Evolutionary conservation across 1,284 basidiomycete genomes (phyloP).

Genomic region (Boletus semigastroideus): DNA sequence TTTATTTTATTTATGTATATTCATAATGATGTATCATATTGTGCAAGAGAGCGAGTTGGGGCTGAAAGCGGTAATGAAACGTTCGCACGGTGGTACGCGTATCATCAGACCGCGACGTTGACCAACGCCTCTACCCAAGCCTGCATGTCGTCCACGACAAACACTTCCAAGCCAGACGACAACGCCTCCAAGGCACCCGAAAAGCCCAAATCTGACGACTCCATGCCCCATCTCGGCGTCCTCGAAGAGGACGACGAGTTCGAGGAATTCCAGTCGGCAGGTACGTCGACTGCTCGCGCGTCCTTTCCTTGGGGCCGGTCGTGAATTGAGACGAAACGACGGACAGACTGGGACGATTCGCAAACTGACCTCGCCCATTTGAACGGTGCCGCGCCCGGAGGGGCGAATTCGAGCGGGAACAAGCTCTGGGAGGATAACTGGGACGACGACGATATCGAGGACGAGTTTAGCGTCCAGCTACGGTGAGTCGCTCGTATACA

Average conservation of each 20-base stretch:
- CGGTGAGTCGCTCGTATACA: constrained; percentile 55
- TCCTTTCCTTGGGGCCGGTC: background rate
- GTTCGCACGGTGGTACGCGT: constrained; percentile 23
- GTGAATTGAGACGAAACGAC: background rate
- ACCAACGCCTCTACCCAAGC: background rate
- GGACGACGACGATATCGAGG: constrained; percentile 99
- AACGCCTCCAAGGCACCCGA: constrained; percentile 35
- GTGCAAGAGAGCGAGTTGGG: no score
- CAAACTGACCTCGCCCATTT: constrained; percentile 79
- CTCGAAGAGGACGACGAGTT: constrained; percentile 86
- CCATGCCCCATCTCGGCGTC: constrained; percentile 58
- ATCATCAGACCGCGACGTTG: background rate
- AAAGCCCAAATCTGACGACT: constrained; percentile 39
- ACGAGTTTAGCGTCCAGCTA: constrained; percentile 94
- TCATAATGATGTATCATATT: background rate
- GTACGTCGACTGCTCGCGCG: no score
- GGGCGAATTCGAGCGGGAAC: constrained; percentile 71
- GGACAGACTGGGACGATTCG: constrained; percentile 68
- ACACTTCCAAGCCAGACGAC: constrained; percentile 39
- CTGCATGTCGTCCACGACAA: constrained; percentile 36
- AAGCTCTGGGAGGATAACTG: constrained; percentile 99
- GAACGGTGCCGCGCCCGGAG: constrained; percentile 66
- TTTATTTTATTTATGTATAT: constrained; percentile 35
- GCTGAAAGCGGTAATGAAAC: background rate
- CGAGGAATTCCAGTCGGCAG: constrained; percentile 76